phyloP scores from a whole-genome alignment of 345 rosid genomes.

The Pugionium cornutum region DNA sequence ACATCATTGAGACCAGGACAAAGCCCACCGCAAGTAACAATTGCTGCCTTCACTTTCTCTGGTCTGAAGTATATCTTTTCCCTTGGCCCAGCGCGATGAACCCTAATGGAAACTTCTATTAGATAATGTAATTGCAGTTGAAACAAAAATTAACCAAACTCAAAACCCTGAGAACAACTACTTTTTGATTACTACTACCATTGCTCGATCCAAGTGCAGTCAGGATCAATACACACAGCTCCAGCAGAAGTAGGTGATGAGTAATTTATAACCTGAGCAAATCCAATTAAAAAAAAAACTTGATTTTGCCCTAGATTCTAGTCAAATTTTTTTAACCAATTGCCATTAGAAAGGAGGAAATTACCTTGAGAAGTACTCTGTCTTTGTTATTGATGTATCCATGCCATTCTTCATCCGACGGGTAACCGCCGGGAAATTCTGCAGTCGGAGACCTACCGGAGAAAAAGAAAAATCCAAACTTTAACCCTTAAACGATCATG shows the following conservation, averaged over 20 bases:
- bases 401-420: conserved; percentile 94
- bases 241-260: conserved; percentile 85
- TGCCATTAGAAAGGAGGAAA: neutral
- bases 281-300: neutral
- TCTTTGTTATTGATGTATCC: conserved; percentile 86
- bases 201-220: conserved; percentile 88
- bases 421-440: conserved; percentile 66
- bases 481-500: neutral
- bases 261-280: conserved; percentile 64
- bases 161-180: neutral
- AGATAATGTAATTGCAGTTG: neutral
- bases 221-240: conserved; percentile 77
- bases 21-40: conserved; percentile 91
- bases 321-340: neutral
- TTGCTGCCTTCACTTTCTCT: conserved; percentile 86
- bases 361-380: conserved; percentile 80
- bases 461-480: neutral
- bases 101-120: conserved; percentile 45
- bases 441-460: conserved; percentile 55
- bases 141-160: neutral
- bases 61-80: conserved; percentile 84
- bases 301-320: neutral
- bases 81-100: conserved; percentile 92
- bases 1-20: conserved; percentile 96
- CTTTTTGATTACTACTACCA: conserved; percentile 47